Evolutionary conservation across 345 rosid species (phyloP).

Genomic region (Dovyalis caffra): DNA sequence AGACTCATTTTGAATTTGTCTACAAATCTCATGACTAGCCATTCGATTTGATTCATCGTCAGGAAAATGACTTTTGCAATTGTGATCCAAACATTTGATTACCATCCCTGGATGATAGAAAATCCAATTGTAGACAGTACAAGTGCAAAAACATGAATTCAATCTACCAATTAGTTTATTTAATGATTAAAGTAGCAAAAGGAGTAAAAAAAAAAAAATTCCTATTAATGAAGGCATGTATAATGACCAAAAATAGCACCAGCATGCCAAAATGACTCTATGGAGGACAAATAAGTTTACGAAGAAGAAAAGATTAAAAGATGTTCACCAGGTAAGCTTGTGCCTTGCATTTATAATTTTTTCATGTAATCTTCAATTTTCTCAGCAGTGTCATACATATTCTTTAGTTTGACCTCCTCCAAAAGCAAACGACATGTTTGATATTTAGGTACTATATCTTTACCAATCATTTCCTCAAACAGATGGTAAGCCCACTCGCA

Average conservation of each 20-base stretch:
- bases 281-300: background rate
- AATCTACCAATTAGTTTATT: background rate
- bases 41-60: background rate
- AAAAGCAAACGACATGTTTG: conserved; percentile 62
- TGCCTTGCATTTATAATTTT: conserved; percentile 34
- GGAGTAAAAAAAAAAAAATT: too few species aligned
- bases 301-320: background rate
- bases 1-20: background rate
- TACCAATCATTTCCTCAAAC: conserved; percentile 69
- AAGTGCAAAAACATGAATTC: background rate
- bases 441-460: conserved; percentile 62
- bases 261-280: background rate
- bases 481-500: conserved; percentile 67
- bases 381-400: conserved; percentile 52
- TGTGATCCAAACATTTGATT: background rate
- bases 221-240: background rate
- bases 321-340: background rate
- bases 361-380: conserved; percentile 60
- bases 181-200: too few species aligned
- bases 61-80: background rate
- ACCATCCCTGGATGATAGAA: too few species aligned
- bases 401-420: conserved; percentile 55
- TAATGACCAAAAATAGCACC: background rate
- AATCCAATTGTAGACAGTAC: background rate
- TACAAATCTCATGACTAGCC: background rate